Evolutionary conservation across 1,284 basidiomycete species (phyloP).

Genomic region (Laetiporus sulphureus): DNA sequence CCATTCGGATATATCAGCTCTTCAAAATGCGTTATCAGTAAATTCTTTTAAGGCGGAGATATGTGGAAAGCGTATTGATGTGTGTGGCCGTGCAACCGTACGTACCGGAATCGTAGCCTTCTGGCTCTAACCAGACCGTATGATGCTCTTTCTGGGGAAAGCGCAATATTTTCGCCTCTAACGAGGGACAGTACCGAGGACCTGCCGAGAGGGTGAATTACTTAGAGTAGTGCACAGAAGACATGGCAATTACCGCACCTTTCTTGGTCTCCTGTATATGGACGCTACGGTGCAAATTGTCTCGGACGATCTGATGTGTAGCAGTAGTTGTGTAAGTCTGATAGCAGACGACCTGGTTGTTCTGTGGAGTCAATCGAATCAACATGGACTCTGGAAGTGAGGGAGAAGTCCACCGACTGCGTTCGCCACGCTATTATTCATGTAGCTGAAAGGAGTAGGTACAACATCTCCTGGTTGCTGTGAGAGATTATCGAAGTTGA

Average conservation of each 20-base stretch:
- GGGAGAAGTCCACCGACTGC: slow-evolving; percentile 32
- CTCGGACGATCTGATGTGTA: slow-evolving; percentile 70
- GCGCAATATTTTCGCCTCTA: slow-evolving; percentile 81
- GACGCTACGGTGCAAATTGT: slow-evolving; percentile 70
- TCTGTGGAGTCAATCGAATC: slow-evolving; percentile 17
- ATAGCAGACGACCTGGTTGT: slow-evolving; percentile 70
- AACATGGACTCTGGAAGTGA: too few relatives aligned
- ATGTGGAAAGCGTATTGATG: neutral
- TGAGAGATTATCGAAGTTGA: slow-evolving; percentile 56
- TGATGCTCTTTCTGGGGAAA: slow-evolving; percentile 72
- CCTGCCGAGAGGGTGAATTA: slow-evolving; percentile 39
- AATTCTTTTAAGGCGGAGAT: neutral
- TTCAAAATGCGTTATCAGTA: slow-evolving; percentile 16
- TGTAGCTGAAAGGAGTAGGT: slow-evolving; percentile 53
- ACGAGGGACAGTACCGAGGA: slow-evolving; percentile 86
- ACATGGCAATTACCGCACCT: slow-evolving; percentile 35
- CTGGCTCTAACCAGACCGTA: slow-evolving; percentile 85
- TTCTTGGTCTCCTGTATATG: slow-evolving; percentile 87
- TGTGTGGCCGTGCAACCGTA: too few relatives aligned
- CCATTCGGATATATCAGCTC: slow-evolving; percentile 88
- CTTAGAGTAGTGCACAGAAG: neutral
- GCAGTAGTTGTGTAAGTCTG: slow-evolving; percentile 65
- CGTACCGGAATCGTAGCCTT: slow-evolving; percentile 79
- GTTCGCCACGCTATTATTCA: slow-evolving; percentile 36
- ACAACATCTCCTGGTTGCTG: slow-evolving; percentile 54